Percentiles rank a stretch among this genome's conserved stretches.
Evolutionary conservation across 2,329 filamentous ascomycete genomes (phyloP).

Genomic region (Samsoniella hepiali): DNA sequence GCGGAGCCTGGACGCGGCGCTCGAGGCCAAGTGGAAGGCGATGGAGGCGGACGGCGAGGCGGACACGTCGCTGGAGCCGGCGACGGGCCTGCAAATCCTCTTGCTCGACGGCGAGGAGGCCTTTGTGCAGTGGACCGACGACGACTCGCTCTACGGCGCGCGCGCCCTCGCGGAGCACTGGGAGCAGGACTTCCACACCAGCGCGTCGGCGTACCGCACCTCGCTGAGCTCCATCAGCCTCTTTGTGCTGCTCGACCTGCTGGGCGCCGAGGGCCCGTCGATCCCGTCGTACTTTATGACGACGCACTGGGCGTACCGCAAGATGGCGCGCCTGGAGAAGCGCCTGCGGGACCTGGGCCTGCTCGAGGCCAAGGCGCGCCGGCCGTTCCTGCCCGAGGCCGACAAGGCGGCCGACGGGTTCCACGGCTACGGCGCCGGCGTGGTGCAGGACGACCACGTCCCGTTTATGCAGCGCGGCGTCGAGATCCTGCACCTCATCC

Average conservation of each 20-base stretch:
- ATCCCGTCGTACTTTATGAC: conserved; percentile 85
- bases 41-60: conserved; percentile 60
- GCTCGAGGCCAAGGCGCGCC: conserved; percentile 56
- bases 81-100: conserved; percentile 82
- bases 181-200: conserved; percentile 67
- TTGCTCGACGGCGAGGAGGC: conserved; percentile 94
- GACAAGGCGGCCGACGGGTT: conserved; percentile 52
- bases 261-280: conserved; percentile 65
- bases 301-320: conserved; percentile 89
- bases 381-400: conserved; percentile 63
- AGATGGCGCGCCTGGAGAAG: conserved; percentile 69
- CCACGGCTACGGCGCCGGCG: conserved; percentile 34
- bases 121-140: conserved; percentile 73
- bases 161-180: conserved; percentile 78
- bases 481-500: conserved; percentile 85
- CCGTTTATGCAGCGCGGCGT: conserved; percentile 88
- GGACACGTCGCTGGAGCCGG: conserved; percentile 61
- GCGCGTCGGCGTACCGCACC: conserved; percentile 70
- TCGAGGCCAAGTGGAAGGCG: conserved; percentile 77
- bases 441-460: conserved; percentile 81
- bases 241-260: conserved; percentile 87
- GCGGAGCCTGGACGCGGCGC: conserved; percentile 71
- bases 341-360: conserved; percentile 66
- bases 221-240: conserved; percentile 77
- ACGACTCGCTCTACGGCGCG: conserved; percentile 85